These are phyloP conservation scores for Trifolium subterraneum DNA, from an alignment of 306 rosid species.

Conservation along the genomic window DNA sequence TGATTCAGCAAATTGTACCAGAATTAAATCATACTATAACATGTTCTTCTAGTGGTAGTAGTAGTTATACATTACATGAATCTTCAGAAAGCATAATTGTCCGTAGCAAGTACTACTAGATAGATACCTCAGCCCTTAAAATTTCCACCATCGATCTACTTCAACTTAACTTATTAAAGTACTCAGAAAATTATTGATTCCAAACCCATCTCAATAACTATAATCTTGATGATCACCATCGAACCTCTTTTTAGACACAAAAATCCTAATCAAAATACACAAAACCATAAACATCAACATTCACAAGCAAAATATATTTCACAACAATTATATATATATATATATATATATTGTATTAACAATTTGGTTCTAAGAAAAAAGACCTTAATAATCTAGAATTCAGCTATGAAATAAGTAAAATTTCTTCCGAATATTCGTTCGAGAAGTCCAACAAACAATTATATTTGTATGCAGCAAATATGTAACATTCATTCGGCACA, in stretches of 20 bases:
- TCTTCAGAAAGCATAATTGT: background rate
- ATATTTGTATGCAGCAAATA: too few species aligned
- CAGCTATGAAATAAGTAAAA: too few species aligned
- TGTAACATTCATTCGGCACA: too few species aligned
- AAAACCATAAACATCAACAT: background rate
- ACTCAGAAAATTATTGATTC: constrained; percentile 17
- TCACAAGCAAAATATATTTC: background rate
- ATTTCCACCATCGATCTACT: background rate
- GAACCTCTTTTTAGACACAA: background rate
- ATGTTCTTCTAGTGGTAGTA: background rate
- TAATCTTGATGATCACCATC: constrained; percentile 16
- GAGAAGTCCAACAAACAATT: too few species aligned
- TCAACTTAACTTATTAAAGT: background rate
- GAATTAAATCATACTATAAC: background rate
- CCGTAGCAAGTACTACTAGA: background rate
- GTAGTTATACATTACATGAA: background rate
- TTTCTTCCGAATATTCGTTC: too few species aligned
- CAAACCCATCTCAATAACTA: constrained; percentile 28
- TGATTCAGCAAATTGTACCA: background rate
- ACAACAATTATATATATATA: too few species aligned
- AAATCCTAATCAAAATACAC: constrained; percentile 11
- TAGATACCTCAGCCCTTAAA: background rate
- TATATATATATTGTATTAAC: too few species aligned
- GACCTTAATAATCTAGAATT: too few species aligned
- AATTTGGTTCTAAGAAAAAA: too few species aligned